These are phyloP conservation scores for Waltiozyma sp. DNA, from an alignment of 1,139 yeast genomes.

Conservation along the genomic window DNA sequence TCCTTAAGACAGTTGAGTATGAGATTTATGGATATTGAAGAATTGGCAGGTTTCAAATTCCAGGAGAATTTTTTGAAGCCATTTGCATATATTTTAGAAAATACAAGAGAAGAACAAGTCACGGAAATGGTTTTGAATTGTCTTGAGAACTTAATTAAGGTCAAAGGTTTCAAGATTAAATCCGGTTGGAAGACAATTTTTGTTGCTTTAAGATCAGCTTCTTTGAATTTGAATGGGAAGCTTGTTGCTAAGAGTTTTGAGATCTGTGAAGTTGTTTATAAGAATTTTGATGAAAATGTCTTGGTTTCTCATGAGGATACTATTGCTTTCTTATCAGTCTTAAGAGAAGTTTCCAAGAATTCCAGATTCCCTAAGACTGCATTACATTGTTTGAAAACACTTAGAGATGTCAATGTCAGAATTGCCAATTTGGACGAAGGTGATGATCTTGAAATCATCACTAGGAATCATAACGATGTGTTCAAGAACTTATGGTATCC, in stretches of 20 bases:
- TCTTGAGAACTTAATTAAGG: constrained; percentile 71
- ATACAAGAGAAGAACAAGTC: constrained; percentile 60
- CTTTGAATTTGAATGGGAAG: constrained; percentile 31
- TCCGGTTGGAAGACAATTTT: constrained; percentile 95
- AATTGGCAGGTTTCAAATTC: constrained; percentile 88
- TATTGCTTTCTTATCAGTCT: constrained; percentile 60
- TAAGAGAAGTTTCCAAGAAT: constrained; percentile 77
- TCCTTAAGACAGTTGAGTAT: constrained; percentile 87
- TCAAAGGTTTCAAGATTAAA: constrained; percentile 63
- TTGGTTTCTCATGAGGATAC: constrained; percentile 63
- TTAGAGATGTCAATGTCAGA: constrained; percentile 51
- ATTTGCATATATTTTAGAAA: constrained; percentile 65
- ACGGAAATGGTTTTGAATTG: constrained; percentile 90
- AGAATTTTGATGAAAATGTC: constrained; percentile 52
- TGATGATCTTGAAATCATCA: constrained; percentile 36
- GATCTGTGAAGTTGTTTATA: constrained; percentile 52
- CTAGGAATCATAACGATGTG: constrained; percentile 24
- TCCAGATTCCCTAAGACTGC: constrained; percentile 72
- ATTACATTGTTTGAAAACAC: constrained; percentile 69
- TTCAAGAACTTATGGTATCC: constrained; percentile 49
- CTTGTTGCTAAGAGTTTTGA: constrained; percentile 55
- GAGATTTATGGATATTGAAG: constrained; percentile 88
- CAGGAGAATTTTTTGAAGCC: constrained; percentile 92
- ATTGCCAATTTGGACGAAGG: constrained; percentile 33
- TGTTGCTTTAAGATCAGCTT: constrained; percentile 44